Conservation (phyloP, 768 basidiomycete genomes). For the Russula vinacea region DNA sequence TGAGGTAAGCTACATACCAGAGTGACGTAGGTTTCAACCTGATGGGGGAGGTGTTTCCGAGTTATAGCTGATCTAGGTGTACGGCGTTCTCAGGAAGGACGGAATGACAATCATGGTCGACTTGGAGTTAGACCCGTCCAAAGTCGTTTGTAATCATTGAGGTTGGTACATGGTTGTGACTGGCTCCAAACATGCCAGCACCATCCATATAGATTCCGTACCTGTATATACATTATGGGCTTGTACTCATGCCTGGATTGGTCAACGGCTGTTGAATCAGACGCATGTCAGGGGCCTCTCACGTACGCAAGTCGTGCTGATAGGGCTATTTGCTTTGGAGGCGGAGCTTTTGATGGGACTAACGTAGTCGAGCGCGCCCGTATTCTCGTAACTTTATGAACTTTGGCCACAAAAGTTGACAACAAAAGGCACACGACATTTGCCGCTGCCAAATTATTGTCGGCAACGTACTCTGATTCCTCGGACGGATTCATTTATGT, state of each 20-base stretch:
- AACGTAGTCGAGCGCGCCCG: not conserved
- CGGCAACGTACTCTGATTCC: too few relatives aligned
- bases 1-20: constrained; percentile 17
- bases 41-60: not conserved
- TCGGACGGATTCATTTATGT: too few relatives aligned
- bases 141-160: constrained; percentile 15
- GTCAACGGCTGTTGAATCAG: not conserved
- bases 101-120: not conserved
- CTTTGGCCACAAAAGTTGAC: too few relatives aligned
- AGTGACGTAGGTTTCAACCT: not conserved
- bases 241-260: not conserved
- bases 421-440: not conserved
- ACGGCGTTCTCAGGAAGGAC: not conserved
- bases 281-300: not conserved
- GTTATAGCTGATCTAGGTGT: not conserved
- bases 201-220: not conserved
- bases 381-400: not conserved
- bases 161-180: constrained; percentile 3
- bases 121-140: not conserved
- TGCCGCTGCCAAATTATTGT: not conserved
- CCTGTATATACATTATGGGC: not conserved
- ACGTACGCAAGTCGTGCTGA: not conserved
- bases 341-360: not conserved
- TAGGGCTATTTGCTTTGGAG: too few relatives aligned
- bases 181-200: constrained; percentile 7